phyloP scores from a whole-genome alignment of 2,329 filamentous ascomycete genomes.

The Helicocarpus griseus region DNA sequence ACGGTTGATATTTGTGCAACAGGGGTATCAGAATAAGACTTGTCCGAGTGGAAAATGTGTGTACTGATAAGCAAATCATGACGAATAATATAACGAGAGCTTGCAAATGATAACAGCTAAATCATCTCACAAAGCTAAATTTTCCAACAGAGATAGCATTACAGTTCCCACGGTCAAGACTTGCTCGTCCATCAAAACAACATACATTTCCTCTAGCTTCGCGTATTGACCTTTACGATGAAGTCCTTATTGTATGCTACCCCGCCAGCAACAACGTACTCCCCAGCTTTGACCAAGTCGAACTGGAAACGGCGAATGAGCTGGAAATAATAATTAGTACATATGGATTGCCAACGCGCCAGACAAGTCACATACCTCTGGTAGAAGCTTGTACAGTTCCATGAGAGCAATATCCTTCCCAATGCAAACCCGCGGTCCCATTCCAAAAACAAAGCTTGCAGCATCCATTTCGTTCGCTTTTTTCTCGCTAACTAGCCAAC shows the following conservation, averaged over 20 bases:
- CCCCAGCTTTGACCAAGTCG: slow-evolving; percentile 10
- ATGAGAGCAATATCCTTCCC: slow-evolving; percentile 19
- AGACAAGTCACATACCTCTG: slow-evolving; percentile 10
- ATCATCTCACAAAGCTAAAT: no score
- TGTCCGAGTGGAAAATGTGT: no score
- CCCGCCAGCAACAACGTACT: slow-evolving; percentile 14
- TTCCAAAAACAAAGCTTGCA: slow-evolving; percentile 14
- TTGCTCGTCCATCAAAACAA: background rate
- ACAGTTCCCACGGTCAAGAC: background rate
- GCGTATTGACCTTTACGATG: slow-evolving; percentile 3
- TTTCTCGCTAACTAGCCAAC: slow-evolving; percentile 34
- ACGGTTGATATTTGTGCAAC: no score
- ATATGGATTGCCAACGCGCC: background rate
- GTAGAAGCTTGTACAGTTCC: slow-evolving; percentile 16
- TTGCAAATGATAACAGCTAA: no score
- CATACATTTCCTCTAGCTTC: background rate
- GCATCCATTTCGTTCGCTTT: slow-evolving; percentile 9
- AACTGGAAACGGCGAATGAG: slow-evolving; percentile 12
- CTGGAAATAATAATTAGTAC: background rate
- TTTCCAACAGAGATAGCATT: background rate
- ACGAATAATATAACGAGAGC: no score
- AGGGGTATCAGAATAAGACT: no score
- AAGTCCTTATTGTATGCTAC: slow-evolving; percentile 14
- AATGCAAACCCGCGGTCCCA: slow-evolving; percentile 15
- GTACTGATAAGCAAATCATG: no score